Percentiles rank a stretch among this genome's conserved stretches.
These are phyloP conservation scores for Daldinia decipiens DNA, from an alignment of 495 filamentous ascomycete genomes.

Conservation along the genomic window DNA sequence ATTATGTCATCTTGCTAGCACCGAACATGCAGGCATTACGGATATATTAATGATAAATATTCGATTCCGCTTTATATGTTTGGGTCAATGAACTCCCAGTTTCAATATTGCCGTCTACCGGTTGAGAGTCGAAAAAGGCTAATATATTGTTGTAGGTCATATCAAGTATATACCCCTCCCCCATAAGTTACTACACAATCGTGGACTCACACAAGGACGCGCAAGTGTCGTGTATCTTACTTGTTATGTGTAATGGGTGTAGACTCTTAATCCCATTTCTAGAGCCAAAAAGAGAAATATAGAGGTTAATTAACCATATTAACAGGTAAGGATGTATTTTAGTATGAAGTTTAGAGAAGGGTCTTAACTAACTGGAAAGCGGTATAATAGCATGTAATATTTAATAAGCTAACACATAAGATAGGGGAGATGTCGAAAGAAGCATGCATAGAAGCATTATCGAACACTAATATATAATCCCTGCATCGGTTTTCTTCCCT, in stretches of 20 bases:
- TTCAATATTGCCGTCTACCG: background rate
- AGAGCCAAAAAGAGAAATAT: background rate
- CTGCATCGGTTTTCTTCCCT: conserved; percentile 24
- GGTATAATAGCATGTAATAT: background rate
- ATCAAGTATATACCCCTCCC: background rate
- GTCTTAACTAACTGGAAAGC: too few species aligned
- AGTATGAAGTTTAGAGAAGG: background rate
- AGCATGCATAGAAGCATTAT: conserved; percentile 42
- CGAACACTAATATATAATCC: conserved; percentile 19
- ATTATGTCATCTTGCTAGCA: background rate
- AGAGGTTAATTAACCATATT: background rate
- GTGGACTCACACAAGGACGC: background rate
- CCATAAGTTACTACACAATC: background rate
- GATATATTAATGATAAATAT: background rate
- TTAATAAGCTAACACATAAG: conserved; percentile 1
- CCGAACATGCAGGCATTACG: background rate
- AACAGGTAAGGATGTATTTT: background rate
- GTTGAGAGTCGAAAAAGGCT: background rate
- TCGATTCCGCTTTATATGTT: background rate
- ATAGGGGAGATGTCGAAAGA: background rate
- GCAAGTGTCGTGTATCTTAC: background rate
- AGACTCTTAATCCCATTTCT: background rate
- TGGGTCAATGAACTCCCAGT: background rate
- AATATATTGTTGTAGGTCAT: background rate
- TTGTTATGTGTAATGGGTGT: background rate